Evolutionary conservation across 768 basidiomycete genomes (phyloP), one percentile per base, ranked within the genome.

Genomic region (Tricholoma matsutake): DNA sequence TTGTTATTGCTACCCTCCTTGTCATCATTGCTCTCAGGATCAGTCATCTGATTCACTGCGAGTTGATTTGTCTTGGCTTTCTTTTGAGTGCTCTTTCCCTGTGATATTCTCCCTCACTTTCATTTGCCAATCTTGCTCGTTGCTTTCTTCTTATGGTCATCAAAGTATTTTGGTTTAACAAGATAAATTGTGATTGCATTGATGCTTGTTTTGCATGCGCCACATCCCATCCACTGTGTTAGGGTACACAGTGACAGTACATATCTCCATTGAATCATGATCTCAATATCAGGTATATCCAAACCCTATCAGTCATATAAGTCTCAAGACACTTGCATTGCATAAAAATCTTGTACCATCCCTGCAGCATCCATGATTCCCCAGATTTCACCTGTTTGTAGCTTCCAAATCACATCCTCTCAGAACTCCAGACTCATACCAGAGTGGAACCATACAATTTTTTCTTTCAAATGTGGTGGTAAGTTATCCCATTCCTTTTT

Each of bases 361-460:
- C 68, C 66, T n/a, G 55, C 58, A 0, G 62, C 61, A 54, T 68
- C 67, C 34, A 51, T 28, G 6, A 64, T 18, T 8, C 65, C 67
- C 60, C 62, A 66, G 2, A 67, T 14, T 9, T 64, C 59, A 5
- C 61, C 47, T 3, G 2, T 41, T 34, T 43, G 14, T 20, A 64
- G 35, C 3, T 52, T 41, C 4, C 53, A 9, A n/a, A 67, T 61
- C 18, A 22, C 35, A 16, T 65, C 63, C 3, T n/a, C 43, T 4
- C 51, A 22, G 53, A 64, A 65, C 11, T 59, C 45, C 1, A 28
- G 37, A 10, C 41, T 57, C 66, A 69, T 67, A 6, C 58, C 63
- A 3, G 66, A 59, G 37, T 69, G 66, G 37, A 68, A 70, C 64
- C 68, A 71, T 16, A 22, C n/a, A n/a, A 63, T 39, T 16, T 57